Conservation (phyloP, 345 rosid species). For the Excoecaria agallocha region DNA sequence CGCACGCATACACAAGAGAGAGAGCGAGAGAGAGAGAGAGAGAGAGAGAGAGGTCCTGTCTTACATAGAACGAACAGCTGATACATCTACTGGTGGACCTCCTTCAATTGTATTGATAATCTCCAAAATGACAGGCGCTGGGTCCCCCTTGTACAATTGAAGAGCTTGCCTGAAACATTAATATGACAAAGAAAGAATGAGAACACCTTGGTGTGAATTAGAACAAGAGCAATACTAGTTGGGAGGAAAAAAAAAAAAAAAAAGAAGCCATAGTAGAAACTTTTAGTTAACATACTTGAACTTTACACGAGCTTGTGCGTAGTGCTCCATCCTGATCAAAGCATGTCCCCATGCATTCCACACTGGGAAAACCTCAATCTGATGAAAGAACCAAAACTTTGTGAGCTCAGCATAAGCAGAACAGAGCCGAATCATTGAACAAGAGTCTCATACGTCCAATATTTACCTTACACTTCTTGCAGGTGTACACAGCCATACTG, state of each 20-base stretch:
- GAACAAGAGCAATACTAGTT: neutral
- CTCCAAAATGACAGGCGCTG: constrained; percentile 65
- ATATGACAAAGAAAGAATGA: constrained; percentile 17
- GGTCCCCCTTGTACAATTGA: constrained; percentile 73
- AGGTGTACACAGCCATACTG: constrained; percentile 96
- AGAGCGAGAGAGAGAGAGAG: too few relatives aligned
- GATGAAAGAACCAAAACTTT: constrained; percentile 25
- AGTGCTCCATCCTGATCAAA: constrained; percentile 86
- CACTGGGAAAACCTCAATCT: constrained; percentile 93
- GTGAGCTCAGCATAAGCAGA: constrained; percentile 21
- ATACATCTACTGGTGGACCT: constrained; percentile 90
- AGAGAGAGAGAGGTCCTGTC: constrained; percentile 23
- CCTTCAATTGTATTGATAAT: constrained; percentile 94
- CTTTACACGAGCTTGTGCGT: constrained; percentile 88
- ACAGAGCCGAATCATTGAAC: constrained; percentile 17
- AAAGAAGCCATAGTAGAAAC: neutral
- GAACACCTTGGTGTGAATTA: neutral
- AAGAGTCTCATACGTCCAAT: constrained; percentile 19
- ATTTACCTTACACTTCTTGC: constrained; percentile 93
- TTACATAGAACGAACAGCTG: constrained; percentile 90
- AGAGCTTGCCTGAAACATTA: constrained; percentile 82
- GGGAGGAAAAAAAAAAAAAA: too few relatives aligned
- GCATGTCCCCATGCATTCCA: constrained; percentile 99
- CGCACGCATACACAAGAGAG: neutral
- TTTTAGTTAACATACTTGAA: constrained; percentile 61